Evolutionary conservation across 306 rosid genomes (phyloP).

Genomic region (Castanea crenata): DNA sequence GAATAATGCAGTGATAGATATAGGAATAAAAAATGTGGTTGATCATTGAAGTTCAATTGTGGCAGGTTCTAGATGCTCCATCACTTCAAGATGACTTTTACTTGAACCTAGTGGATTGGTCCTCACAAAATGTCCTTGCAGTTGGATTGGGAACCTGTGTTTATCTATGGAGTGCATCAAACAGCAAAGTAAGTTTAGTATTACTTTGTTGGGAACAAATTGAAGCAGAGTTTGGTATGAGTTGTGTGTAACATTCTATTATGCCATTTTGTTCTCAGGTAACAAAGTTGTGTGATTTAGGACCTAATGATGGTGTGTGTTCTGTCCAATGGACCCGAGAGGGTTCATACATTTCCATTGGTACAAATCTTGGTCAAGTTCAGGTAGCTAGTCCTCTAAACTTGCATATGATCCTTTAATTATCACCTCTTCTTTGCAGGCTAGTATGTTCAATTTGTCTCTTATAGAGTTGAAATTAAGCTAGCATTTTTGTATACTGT

Average conservation of each 20-base stretch:
- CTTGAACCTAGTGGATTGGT: constrained; percentile 98
- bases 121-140: constrained; percentile 93
- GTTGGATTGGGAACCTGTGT: constrained; percentile 95
- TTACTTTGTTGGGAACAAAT: background rate
- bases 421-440: background rate
- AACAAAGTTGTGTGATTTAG: constrained; percentile 91
- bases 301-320: constrained; percentile 93
- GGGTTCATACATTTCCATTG: constrained; percentile 91
- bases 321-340: constrained; percentile 96
- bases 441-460: background rate
- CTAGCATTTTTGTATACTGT: background rate
- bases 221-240: background rate
- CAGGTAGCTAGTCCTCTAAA: constrained; percentile 54
- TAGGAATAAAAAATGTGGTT: constrained; percentile 9
- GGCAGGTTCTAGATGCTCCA: constrained; percentile 97
- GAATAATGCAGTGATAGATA: background rate
- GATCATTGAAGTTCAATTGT: constrained; percentile 10
- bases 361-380: constrained; percentile 91
- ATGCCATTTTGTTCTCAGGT: constrained; percentile 48
- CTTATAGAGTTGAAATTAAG: constrained; percentile 6
- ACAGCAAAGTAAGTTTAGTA: constrained; percentile 64
- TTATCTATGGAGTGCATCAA: constrained; percentile 95
- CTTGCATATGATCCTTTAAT: background rate
- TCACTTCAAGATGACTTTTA: constrained; percentile 99
- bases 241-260: background rate